Conservation (phyloP, 306 rosid species). For the Dalbergia cochinchinensis region DNA sequence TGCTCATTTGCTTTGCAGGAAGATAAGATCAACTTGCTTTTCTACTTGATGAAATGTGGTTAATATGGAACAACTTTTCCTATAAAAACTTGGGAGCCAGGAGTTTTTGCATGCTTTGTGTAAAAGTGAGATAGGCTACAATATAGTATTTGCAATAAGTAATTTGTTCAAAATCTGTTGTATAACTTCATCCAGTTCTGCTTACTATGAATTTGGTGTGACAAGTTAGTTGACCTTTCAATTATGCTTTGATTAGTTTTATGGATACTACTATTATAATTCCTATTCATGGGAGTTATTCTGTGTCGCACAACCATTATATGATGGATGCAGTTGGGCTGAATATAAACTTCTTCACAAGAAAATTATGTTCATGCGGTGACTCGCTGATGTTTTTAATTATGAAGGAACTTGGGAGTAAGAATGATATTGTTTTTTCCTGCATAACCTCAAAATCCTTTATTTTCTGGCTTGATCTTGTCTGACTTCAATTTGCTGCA, state of each 20-base stretch:
- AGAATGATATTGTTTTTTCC: not conserved
- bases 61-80: not conserved
- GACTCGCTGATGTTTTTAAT: not conserved
- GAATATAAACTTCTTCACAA: not conserved
- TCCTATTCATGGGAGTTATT: constrained; percentile 12
- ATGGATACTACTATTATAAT: not conserved
- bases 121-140: constrained; percentile 4
- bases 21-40: constrained; percentile 15
- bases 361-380: not conserved
- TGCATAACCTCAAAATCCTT: constrained; percentile 9
- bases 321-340: constrained; percentile 13
- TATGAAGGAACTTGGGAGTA: not conserved
- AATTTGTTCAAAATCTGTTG: constrained; percentile 10
- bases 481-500: constrained; percentile 17
- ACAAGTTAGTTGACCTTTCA: not conserved
- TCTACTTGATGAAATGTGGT: constrained; percentile 5
- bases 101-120: constrained; percentile 19
- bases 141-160: constrained; percentile 21
- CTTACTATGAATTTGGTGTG: constrained; percentile 34
- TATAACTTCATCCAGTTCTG: constrained; percentile 8
- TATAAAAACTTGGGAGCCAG: not conserved
- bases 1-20: not conserved
- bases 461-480: constrained; percentile 20
- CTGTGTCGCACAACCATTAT: not conserved
- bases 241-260: constrained; percentile 27